A percentile compares a stretch with the other conserved stretches of the same genome.
phyloP scores from a whole-genome alignment of 179 eudicot genomes.

The Camellia oleifera region DNA sequence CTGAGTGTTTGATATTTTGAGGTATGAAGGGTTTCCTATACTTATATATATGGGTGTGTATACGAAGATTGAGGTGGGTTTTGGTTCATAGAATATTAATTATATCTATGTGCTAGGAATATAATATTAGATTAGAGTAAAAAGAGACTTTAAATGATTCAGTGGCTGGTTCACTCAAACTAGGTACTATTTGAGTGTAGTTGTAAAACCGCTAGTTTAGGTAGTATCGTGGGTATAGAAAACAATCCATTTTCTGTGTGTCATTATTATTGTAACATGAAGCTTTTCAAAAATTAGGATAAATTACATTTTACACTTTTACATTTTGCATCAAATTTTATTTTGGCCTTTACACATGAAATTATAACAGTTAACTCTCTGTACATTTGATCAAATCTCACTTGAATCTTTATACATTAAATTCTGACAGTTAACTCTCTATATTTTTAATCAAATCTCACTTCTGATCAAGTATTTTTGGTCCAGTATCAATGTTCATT shows the following conservation, averaged over 20 bases:
- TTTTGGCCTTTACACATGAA: no score
- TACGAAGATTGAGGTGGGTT: not conserved
- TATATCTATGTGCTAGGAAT: not conserved
- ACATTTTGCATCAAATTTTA: no score
- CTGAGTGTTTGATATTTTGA: conserved; percentile 5
- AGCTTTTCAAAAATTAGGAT: no score
- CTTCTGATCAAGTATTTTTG: no score
- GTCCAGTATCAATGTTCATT: no score
- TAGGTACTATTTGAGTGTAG: not conserved
- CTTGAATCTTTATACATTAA: no score
- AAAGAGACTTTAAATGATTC: not conserved
- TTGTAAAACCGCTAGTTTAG: not conserved
- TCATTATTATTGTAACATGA: not conserved
- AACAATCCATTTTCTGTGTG: not conserved
- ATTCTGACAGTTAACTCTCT: no score
- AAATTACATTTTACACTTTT: no score
- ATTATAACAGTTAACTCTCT: no score
- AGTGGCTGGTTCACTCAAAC: not conserved
- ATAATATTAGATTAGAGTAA: no score
- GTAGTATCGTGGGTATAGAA: not conserved
- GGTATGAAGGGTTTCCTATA: not conserved
- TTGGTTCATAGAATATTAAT: not conserved
- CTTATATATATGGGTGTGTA: not conserved
- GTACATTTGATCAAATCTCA: no score
- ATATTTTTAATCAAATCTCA: no score